Percentiles rank a stretch among this genome's conserved stretches.
phyloP scores from a whole-genome alignment of 257 asterid species.

The Solanum arcanum region DNA sequence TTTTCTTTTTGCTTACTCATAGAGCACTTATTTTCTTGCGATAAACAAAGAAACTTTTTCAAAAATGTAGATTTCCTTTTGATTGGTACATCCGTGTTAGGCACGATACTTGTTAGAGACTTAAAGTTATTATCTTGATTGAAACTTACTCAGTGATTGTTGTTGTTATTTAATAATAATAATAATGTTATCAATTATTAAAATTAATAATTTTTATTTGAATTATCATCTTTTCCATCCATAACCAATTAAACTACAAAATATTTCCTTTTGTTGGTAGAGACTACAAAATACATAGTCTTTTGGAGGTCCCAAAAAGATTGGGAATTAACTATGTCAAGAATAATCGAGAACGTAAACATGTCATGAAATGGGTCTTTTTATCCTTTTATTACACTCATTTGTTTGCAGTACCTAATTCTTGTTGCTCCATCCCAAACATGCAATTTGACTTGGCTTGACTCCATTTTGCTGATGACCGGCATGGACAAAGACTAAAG shows the following conservation, averaged over 20 bases:
- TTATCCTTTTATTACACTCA: neutral
- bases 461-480: constrained; percentile 53
- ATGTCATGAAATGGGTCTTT: neutral
- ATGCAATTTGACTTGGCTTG: neutral
- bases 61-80: neutral
- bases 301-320: constrained; percentile 1
- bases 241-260: no score
- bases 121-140: neutral
- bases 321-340: constrained; percentile 33
- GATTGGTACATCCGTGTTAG: neutral
- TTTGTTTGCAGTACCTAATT: neutral
- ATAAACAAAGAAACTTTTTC: neutral
- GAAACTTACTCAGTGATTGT: neutral
- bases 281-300: neutral
- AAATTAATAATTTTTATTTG: neutral
- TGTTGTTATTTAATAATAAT: neutral
- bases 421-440: neutral
- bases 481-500: constrained; percentile 95
- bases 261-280: no score
- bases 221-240: no score
- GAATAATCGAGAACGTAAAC: constrained; percentile 76
- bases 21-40: neutral
- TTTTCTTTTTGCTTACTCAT: neutral
- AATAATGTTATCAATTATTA: neutral
- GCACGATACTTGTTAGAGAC: neutral